These are phyloP conservation scores for Auxenochlorella protothecoides DNA, from an alignment of 139 green algal genomes.

Conservation along the genomic window DNA sequence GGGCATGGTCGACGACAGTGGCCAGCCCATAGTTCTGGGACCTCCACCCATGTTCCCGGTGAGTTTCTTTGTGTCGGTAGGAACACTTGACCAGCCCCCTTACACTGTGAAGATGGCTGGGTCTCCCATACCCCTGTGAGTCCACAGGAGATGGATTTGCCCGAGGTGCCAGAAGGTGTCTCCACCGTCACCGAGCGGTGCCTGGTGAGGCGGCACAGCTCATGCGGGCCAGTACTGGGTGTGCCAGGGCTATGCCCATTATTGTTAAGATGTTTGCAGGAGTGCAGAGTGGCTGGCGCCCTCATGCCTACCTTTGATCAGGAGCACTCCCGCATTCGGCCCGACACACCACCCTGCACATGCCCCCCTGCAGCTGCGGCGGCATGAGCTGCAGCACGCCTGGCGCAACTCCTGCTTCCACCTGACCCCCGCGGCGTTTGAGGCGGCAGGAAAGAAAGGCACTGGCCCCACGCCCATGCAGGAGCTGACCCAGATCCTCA, in stretches of 20 bases:
- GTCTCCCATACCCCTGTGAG: neutral
- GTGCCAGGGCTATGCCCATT: neutral
- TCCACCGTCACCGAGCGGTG: conserved; percentile 4
- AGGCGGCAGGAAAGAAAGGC: neutral
- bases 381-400: conserved; percentile 2
- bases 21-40: neutral
- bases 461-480: neutral
- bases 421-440: neutral
- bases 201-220: conserved; percentile 1
- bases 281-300: too few species aligned
- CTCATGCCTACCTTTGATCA: neutral
- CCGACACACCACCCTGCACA: neutral
- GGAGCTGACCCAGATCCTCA: conserved; percentile 2
- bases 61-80: neutral
- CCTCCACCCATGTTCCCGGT: conserved; percentile 15
- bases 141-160: neutral
- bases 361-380: conserved; percentile 2
- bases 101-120: neutral
- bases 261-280: neutral
- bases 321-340: neutral
- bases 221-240: neutral
- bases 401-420: conserved; percentile 4
- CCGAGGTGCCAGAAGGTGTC: neutral
- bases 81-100: neutral
- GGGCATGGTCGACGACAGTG: too few species aligned